Conservation (phyloP, 2,329 filamentous ascomycete genomes). For the Diaporthe sp. region DNA sequence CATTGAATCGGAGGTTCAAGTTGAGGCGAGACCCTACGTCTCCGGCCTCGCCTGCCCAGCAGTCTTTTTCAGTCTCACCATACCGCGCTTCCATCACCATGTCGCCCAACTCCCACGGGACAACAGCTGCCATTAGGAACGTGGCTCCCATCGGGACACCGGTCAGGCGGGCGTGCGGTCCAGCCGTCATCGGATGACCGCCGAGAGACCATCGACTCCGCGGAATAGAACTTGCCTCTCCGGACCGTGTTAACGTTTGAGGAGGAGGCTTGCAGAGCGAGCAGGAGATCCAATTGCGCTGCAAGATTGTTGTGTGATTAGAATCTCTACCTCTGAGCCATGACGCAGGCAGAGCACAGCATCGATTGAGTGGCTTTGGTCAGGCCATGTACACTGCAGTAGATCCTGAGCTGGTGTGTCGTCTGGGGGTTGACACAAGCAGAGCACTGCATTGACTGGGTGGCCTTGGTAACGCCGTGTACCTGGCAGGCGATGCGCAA, state of each 20-base stretch:
- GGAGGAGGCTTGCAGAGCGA: neutral
- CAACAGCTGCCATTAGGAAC: no score
- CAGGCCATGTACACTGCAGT: neutral
- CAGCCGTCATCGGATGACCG: neutral
- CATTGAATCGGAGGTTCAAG: neutral
- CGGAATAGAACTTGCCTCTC: neutral
- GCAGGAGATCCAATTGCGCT: neutral
- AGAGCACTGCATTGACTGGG: conserved; percentile 8
- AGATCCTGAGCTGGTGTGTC: conserved; percentile 17
- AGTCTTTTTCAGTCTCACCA: neutral
- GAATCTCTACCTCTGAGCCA: neutral
- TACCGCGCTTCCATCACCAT: no score
- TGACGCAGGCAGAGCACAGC: conserved; percentile 3
- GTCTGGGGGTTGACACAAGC: conserved; percentile 15
- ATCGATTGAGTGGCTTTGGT: conserved; percentile 10
- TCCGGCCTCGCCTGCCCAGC: neutral
- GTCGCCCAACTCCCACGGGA: no score
- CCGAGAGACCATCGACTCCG: neutral
- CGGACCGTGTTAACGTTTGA: neutral
- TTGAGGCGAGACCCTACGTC: neutral
- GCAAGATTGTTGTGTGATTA: fast-evolving
- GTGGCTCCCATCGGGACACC: no score
- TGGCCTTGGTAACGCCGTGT: neutral
- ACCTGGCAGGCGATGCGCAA: neutral
- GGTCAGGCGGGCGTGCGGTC: fast-evolving